Base-by-base conservation (phyloP, 768 basidiomycete species). In the Boletus patriciae region DNA sequence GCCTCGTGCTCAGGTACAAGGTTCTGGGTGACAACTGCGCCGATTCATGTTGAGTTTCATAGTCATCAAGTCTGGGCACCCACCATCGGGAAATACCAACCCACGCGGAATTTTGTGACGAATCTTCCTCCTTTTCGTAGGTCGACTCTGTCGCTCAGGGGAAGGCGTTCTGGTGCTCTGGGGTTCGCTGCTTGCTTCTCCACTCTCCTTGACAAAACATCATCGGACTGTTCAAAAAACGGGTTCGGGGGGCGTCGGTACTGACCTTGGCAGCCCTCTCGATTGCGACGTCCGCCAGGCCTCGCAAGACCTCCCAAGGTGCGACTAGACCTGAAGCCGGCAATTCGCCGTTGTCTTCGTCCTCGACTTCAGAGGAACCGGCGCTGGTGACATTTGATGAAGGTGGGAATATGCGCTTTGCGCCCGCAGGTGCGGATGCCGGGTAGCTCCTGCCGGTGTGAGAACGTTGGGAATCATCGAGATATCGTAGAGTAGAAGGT, bases 321-420 rank as follows among this genome's bases (percentile, higher is more conserved):
- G 91, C 92, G 52, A 92, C 85, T 46, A 94, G 81, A 46, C 92
- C 90, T 40, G 81, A 83, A 37, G 88, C 87, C 1, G 92, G 92
- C 15, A 94, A 73, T 68, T 88, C 92, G 18, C 88, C 87, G 55
- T 82, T 82, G 42, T 89, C 90, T 44, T 92, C 90, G 46, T 91
- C 90, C 48, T 93, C 92, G n/a, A 83, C 70, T 66, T 92, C 92
- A 37, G 90, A 89, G 1, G 91, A 91, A 70, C 92, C 85, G 12
- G 88, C 85, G 60, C 88, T 92, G 10, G 86, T 84, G 57, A 85
- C 81, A 62, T 83, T 84, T 2, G 90, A 90, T 15, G 83, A 79
- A 4, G 80, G 74, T 13, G 83, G 81, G 34, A 83, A 81, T 31
- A 80, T 77, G 61, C 88, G 78, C 72, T 89, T 90, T 54, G 81